Conservation (phyloP, 495 filamentous ascomycete genomes). For the Penicillium robsamsonii region DNA sequence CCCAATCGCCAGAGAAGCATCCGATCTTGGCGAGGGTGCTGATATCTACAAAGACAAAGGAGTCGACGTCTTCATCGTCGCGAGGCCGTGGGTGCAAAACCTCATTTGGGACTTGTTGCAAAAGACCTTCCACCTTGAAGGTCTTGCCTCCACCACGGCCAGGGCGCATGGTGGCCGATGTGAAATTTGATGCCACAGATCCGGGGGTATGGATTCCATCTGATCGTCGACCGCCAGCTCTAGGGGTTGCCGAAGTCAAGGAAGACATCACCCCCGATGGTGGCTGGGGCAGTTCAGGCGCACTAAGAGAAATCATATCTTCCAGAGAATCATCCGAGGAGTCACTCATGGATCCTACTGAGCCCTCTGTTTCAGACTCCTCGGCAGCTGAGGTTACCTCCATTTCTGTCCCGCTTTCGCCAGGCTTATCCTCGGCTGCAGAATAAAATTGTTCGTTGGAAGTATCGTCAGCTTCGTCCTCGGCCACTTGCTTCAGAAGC, state of each 20-base stretch:
- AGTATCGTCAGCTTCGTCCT: slow-evolving; percentile 73
- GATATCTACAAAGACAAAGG: slow-evolving; percentile 83
- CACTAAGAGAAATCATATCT: slow-evolving; percentile 78
- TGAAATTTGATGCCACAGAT: slow-evolving; percentile 82
- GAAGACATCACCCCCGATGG: slow-evolving; percentile 67
- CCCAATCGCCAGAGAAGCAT: slow-evolving; percentile 98
- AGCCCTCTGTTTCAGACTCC: slow-evolving; percentile 51
- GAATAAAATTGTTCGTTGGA: slow-evolving; percentile 88
- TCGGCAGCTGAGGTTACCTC: slow-evolving; percentile 52
- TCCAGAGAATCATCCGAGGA: slow-evolving; percentile 77
- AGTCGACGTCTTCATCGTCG: slow-evolving; percentile 83
- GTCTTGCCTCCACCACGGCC: slow-evolving; percentile 55
- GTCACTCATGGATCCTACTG: slow-evolving; percentile 55
- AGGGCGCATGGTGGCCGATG: slow-evolving; percentile 70
- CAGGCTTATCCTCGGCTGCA: slow-evolving; percentile 68
- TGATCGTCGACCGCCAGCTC: slow-evolving; percentile 56
- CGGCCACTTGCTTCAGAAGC: slow-evolving; percentile 57
- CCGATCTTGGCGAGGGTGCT: slow-evolving; percentile 80
- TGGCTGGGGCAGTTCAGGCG: slow-evolving; percentile 70
- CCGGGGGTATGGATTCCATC: slow-evolving; percentile 74
- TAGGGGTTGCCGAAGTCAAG: slow-evolving; percentile 68
- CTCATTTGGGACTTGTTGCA: slow-evolving; percentile 69
- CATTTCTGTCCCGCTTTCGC: slow-evolving; percentile 59
- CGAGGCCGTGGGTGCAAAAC: slow-evolving; percentile 79
- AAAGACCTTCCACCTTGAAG: slow-evolving; percentile 78